phyloP scores from a whole-genome alignment of 306 rosid genomes.

The Fragaria vesca region DNA sequence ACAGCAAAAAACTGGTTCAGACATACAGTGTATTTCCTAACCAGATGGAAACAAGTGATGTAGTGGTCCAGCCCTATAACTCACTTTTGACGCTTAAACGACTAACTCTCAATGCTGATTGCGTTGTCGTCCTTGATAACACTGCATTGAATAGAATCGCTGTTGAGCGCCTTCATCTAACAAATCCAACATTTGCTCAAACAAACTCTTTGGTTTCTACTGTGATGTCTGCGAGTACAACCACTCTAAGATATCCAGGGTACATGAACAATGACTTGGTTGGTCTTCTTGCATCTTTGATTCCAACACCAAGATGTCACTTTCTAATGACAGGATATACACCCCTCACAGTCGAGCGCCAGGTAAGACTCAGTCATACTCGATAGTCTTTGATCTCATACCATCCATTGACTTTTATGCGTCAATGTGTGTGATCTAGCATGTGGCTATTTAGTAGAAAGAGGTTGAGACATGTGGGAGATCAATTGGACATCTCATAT shows the following conservation, averaged over 20 bases:
- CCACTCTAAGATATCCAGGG: slow-evolving; percentile 96
- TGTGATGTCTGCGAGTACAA: slow-evolving; percentile 98
- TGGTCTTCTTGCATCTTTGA: slow-evolving; percentile 95
- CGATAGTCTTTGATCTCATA: neutral
- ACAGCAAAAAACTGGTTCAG: slow-evolving; percentile 98
- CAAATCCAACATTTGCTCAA: slow-evolving; percentile 97
- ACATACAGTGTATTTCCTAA: slow-evolving; percentile 98
- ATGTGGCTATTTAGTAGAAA: neutral
- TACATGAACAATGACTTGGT: slow-evolving; percentile 99
- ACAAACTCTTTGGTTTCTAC: slow-evolving; percentile 97
- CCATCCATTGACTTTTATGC: neutral
- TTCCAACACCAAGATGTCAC: slow-evolving; percentile 98
- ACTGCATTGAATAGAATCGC: slow-evolving; percentile 96
- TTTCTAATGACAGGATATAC: slow-evolving; percentile 99
- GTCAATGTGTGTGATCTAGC: neutral
- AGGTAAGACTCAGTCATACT: slow-evolving; percentile 45
- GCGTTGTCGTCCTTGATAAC: slow-evolving; percentile 98
- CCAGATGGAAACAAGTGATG: slow-evolving; percentile 99
- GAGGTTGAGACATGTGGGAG: neutral
- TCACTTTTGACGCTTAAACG: slow-evolving; percentile 96
- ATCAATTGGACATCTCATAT: neutral
- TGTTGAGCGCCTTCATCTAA: slow-evolving; percentile 95
- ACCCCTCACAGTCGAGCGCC: slow-evolving; percentile 95
- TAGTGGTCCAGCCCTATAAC: slow-evolving; percentile 98
- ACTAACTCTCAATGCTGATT: slow-evolving; percentile 92